Conservation (phyloP, 257 asterid genomes). For the Ballota nigra region DNA sequence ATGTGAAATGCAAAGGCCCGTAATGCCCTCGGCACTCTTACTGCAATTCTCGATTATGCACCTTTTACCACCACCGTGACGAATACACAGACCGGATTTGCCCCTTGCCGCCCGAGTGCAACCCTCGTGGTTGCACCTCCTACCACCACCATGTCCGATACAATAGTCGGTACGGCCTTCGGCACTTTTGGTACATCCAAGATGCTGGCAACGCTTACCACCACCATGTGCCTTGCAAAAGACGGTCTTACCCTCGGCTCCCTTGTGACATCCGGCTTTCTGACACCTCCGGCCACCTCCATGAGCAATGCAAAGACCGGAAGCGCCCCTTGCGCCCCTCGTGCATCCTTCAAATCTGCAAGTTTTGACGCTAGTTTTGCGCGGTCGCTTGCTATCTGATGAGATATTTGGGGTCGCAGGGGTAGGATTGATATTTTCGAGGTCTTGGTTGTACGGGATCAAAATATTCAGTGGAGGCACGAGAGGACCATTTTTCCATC, state of each 20-base stretch:
- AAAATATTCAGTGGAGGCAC: slow-evolving; percentile 33
- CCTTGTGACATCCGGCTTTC: slow-evolving; percentile 56
- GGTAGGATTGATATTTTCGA: slow-evolving; percentile 8
- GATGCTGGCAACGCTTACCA: slow-evolving; percentile 51
- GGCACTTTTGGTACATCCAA: slow-evolving; percentile 70
- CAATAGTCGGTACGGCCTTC: slow-evolving; percentile 65
- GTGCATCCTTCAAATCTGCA: slow-evolving; percentile 53
- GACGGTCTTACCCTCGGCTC: slow-evolving; percentile 62
- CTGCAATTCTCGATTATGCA: slow-evolving; percentile 50
- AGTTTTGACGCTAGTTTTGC: slow-evolving; percentile 33
- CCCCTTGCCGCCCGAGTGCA: slow-evolving; percentile 68
- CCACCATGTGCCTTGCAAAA: slow-evolving; percentile 70
- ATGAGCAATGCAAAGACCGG: slow-evolving; percentile 67
- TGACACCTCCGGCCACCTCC: slow-evolving; percentile 75
- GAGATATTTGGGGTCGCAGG: slow-evolving; percentile 33
- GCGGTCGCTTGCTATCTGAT: slow-evolving; percentile 23
- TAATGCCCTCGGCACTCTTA: slow-evolving; percentile 54
- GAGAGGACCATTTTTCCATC: slow-evolving; percentile 47
- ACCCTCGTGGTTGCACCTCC: slow-evolving; percentile 48
- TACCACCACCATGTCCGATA: slow-evolving; percentile 64
- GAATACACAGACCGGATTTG: slow-evolving; percentile 54
- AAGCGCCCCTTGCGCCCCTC: slow-evolving; percentile 69
- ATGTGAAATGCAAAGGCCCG: slow-evolving; percentile 66
- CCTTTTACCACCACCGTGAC: slow-evolving; percentile 76
- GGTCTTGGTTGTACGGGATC: slow-evolving; percentile 16